Base-by-base conservation (phyloP, 129 eudicot species). In the Rutidosis leptorrhynchoides region DNA sequence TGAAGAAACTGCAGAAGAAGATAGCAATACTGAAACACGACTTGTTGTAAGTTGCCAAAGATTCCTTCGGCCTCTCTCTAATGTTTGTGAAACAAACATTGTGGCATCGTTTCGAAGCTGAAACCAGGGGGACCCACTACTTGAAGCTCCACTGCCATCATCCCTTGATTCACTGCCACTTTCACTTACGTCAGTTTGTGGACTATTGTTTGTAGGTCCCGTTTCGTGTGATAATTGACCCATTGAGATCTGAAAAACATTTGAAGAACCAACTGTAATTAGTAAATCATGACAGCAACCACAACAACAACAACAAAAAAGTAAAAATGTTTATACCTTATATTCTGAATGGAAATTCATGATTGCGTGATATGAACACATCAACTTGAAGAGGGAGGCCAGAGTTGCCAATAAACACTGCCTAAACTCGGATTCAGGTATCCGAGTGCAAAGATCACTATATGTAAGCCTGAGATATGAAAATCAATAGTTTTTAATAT, bases 41-140 rank as follows among this genome's bases (percentile, higher is more conserved):
- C 96, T 94, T 74, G 95, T 81, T 37, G 87, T 74, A 63, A 94
- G 96, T 75, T 94, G 97, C 99, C 95, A 94, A 57, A 94, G 85
- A 79, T 89, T 89, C 68, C 66, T 86, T 20, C 96, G 81, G 30
- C 96, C 99, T 75, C 95, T 94, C 56, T 80, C 88, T 73, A 94
- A 74, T 15, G 95, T 81, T 32, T 86, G 93, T 49, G 99, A 94
- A 52, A 89, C 90, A 70, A 72, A 71, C 4, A 70, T 30, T 63
- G 90, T 71, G 48, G 97, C 99, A 82, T 89, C 99, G 32, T 73
- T 94, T 64, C 95, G 81, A 67, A 94, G 69, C 64, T 84, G 85
- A 69, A 82, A 83, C 99, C 99, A 94, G 58, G 95, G 95, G 68
- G 99, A 94, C 49, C 90, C 99, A 79, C 95, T 84, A 71, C 96